phyloP scores from a whole-genome alignment of 148 eudicot genomes.

The Drosera capensis region DNA sequence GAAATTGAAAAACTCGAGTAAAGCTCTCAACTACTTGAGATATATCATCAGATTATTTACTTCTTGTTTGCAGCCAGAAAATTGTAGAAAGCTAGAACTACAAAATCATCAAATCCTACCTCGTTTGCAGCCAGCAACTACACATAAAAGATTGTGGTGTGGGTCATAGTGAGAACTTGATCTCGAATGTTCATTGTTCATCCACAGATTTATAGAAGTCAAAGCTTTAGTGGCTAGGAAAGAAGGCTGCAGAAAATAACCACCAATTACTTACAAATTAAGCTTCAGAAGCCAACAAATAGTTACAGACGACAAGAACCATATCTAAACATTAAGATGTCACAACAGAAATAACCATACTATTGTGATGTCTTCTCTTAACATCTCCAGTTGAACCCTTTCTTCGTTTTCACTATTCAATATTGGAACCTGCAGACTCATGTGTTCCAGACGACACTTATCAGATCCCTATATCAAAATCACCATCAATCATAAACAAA shows the following conservation, averaged over 20 bases:
- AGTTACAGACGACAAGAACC: background rate
- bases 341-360: conserved; percentile 22
- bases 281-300: background rate
- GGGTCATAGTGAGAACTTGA: conserved; percentile 98
- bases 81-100: background rate
- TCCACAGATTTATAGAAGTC: conserved; percentile 82
- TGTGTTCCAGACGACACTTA: too few relatives aligned
- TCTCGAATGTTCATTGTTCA: conserved; percentile 63
- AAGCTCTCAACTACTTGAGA: too few relatives aligned
- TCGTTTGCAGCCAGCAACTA: conserved; percentile 70
- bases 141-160: conserved; percentile 74
- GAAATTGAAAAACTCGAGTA: too few relatives aligned
- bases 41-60: too few relatives aligned
- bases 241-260: conserved; percentile 39
- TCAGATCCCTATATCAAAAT: conserved; percentile 1
- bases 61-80: too few relatives aligned
- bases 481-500: background rate
- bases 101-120: conserved; percentile 19
- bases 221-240: conserved; percentile 39
- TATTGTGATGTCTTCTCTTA: conserved; percentile 52
- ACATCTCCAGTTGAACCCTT: conserved; percentile 40
- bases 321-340: background rate
- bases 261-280: conserved; percentile 2
- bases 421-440: conserved; percentile 56
- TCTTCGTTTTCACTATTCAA: conserved; percentile 52